A percentile compares a stretch with the other conserved stretches of the same genome.
phyloP scores from a whole-genome alignment of 352 stramenopile species.

The Globisporangium abappressorium region DNA sequence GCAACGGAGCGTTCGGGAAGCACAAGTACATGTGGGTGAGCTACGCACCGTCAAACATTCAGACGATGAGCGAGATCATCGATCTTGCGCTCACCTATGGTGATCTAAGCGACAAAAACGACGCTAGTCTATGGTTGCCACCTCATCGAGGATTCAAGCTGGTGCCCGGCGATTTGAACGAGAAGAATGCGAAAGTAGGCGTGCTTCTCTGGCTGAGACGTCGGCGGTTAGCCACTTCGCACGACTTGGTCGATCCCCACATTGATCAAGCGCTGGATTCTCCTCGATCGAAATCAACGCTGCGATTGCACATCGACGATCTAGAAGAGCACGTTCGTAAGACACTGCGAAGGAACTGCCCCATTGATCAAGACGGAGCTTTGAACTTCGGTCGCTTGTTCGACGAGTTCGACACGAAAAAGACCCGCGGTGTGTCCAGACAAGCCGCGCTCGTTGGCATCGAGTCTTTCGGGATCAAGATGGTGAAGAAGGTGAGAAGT shows the following conservation, averaged over 20 bases:
- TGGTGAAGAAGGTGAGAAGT: slow-evolving; percentile 58
- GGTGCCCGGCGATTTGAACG: slow-evolving; percentile 62
- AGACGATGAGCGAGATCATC: slow-evolving; percentile 59
- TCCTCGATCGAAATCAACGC: slow-evolving; percentile 35
- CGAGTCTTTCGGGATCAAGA: slow-evolving; percentile 72
- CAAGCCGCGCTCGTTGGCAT: slow-evolving; percentile 48
- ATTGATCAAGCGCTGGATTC: slow-evolving; percentile 35
- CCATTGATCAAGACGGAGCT: slow-evolving; percentile 68
- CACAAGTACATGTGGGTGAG: slow-evolving; percentile 80
- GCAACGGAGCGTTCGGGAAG: slow-evolving; percentile 57
- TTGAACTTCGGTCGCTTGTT: slow-evolving; percentile 75
- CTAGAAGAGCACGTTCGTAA: slow-evolving; percentile 68
- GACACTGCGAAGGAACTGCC: slow-evolving; percentile 67
- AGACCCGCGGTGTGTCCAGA: slow-evolving; percentile 41
- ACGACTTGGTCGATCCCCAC: slow-evolving; percentile 57
- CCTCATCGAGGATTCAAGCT: slow-evolving; percentile 75
- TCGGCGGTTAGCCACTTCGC: slow-evolving; percentile 26
- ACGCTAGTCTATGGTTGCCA: slow-evolving; percentile 64
- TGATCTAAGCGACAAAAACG: slow-evolving; percentile 61
- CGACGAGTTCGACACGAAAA: slow-evolving; percentile 77
- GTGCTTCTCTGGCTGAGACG: slow-evolving; percentile 71
- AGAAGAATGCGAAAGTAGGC: slow-evolving; percentile 48
- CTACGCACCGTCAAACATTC: slow-evolving; percentile 40
- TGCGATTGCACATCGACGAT: slow-evolving; percentile 57
- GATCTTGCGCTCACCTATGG: slow-evolving; percentile 63